A percentile compares a stretch with the other conserved stretches of the same genome.
phyloP scores from a whole-genome alignment of 2,329 filamentous ascomycete species.

The Paracamarosporium sp. region DNA sequence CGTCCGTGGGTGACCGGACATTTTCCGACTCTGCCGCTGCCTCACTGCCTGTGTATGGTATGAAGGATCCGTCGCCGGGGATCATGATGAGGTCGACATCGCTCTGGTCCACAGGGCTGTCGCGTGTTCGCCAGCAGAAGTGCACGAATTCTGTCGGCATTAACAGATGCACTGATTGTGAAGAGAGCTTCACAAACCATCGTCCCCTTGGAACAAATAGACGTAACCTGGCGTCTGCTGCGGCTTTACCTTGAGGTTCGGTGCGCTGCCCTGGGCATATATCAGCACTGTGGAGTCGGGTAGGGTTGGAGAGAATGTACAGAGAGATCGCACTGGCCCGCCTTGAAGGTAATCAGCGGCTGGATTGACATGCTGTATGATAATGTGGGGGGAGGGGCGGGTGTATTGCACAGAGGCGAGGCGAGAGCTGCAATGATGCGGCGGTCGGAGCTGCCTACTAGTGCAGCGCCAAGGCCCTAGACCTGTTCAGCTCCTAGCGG shows the following conservation, averaged over 20 bases:
- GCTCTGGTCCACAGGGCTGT: slow-evolving; percentile 71
- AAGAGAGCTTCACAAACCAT: slow-evolving; percentile 64
- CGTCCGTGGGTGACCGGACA: slow-evolving; percentile 73
- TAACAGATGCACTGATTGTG: slow-evolving; percentile 7
- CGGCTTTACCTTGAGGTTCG: slow-evolving; percentile 69
- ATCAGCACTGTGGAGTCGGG: slow-evolving; percentile 14
- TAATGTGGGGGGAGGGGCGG: slow-evolving; percentile 18
- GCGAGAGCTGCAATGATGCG: slow-evolving; percentile 24
- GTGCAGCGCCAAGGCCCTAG: not conserved
- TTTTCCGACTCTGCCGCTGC: slow-evolving; percentile 61
- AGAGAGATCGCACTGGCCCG: slow-evolving; percentile 84
- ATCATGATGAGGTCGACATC: slow-evolving; percentile 94
- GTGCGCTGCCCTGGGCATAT: slow-evolving; percentile 30
- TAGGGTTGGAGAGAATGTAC: slow-evolving; percentile 60
- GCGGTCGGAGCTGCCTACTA: slow-evolving; percentile 22
- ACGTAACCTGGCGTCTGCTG: slow-evolving; percentile 80
- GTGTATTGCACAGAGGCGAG: slow-evolving; percentile 16
- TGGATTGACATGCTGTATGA: slow-evolving; percentile 72
- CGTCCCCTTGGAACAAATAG: slow-evolving; percentile 84
- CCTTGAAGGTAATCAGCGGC: slow-evolving; percentile 95
- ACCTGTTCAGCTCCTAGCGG: not conserved
- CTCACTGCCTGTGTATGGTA: slow-evolving; percentile 70
- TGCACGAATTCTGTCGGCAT: slow-evolving; percentile 75
- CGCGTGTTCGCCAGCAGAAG: slow-evolving; percentile 94
- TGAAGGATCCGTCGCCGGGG: slow-evolving; percentile 85